Percentiles rank a stretch among this genome's conserved stretches.
These are phyloP conservation scores for Pythium sp. DNA, from an alignment of 352 stramenopile genomes.

Conservation along the genomic window DNA sequence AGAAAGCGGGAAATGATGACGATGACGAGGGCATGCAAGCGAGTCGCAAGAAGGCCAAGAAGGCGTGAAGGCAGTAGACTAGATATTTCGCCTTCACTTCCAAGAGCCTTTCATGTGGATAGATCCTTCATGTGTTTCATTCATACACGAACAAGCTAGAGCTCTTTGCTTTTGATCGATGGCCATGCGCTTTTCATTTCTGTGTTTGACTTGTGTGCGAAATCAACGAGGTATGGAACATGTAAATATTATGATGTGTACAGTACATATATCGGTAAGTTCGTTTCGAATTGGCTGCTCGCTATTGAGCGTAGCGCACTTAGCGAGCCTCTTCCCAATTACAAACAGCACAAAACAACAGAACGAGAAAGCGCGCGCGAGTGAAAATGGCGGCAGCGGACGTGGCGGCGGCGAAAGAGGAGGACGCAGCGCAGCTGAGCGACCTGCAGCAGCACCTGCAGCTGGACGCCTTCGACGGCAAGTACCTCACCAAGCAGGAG, in stretches of 20 bases:
- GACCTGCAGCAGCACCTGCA: slow-evolving; percentile 75
- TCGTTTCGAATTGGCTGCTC: not conserved
- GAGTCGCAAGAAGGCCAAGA: slow-evolving; percentile 28
- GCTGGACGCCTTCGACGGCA: slow-evolving; percentile 60
- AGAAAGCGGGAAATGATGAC: slow-evolving; percentile 16
- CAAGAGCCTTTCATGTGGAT: not conserved
- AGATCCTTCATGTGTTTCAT: not conserved
- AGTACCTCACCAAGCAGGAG: slow-evolving; percentile 80
- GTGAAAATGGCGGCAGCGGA: slow-evolving; percentile 9
- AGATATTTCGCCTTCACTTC: not conserved
- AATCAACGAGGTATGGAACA: too few relatives aligned
- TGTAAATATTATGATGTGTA: not conserved
- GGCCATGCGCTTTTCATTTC: too few relatives aligned
- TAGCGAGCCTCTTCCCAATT: not conserved
- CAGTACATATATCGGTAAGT: not conserved
- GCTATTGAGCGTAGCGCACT: not conserved
- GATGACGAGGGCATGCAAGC: slow-evolving; percentile 4
- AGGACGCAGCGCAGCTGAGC: slow-evolving; percentile 32
- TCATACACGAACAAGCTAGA: not conserved
- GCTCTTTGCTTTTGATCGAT: too few relatives aligned
- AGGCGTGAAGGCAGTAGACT: slow-evolving; percentile 10
- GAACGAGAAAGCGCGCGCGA: not conserved
- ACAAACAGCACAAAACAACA: not conserved
- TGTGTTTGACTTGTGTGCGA: too few relatives aligned
- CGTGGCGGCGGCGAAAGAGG: slow-evolving; percentile 36